Base-by-base conservation (phyloP, 2,329 filamentous ascomycete species). In the Colletotrichum truncatum region DNA sequence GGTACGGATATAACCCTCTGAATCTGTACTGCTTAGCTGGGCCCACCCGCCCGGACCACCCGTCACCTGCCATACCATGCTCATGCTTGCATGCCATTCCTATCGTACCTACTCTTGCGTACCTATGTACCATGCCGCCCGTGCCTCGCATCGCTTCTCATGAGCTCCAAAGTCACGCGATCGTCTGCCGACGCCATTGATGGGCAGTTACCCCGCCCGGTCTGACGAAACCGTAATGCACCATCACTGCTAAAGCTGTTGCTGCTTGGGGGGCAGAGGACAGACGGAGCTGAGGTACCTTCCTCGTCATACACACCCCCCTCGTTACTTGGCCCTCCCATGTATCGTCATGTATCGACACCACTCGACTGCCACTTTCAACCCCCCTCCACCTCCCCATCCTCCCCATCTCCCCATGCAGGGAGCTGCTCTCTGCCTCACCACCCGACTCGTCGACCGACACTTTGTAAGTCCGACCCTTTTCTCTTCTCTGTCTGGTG, bases 201-300 rank as follows among this genome's bases (percentile, higher is more conserved):
- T 66, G 57, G 53, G 30, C 59, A 64, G 48, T 64, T 66, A 66
- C 64, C 64, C 64, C 64, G 64, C 64, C 64, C 52, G 60, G 64
- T 64, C 64, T 66, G 64, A 66, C 64, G 64, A 66, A 66, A 66
- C 64, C 64, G 64, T 66, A 66, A 66, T 64, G 64, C 63, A 66
- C 45, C 57, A 51, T 30, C 52, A 58, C 46, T 48, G 38, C 38
- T 48, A 46, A n/a, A n/a, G 52, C 34, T 54, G 51, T 16, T 39
- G n/a, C n/a, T n/a, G n/a, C n/a, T n/a, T n/a, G n/a, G n/a, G n/a
- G n/a, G n/a, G n/a, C n/a, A n/a, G n/a, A n/a, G n/a, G n/a, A n/a
- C n/a, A n/a, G n/a, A n/a, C n/a, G n/a, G n/a, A 23, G 51, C 51
- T 41, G 36, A 4, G 52, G n/a, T 55, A 55, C 52, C 23, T 52